phyloP scores from a whole-genome alignment of 257 asterid species.

The Ilex asprella region DNA sequence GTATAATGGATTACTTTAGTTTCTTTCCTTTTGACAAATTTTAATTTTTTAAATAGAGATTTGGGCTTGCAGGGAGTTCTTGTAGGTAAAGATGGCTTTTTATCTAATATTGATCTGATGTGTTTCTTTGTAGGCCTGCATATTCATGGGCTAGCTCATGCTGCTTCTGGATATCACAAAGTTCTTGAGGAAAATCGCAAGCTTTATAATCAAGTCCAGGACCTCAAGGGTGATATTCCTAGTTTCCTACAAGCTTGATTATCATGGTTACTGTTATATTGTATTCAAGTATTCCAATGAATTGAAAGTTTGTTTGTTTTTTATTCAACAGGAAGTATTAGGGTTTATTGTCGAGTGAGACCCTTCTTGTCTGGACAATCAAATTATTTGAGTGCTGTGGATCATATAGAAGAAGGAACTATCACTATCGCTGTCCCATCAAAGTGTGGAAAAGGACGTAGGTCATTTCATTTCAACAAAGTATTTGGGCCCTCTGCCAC shows the following conservation, averaged over 20 bases:
- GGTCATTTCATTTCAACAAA: conserved; percentile 80
- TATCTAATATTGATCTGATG: neutral
- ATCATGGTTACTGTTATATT: neutral
- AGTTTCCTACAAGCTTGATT: neutral
- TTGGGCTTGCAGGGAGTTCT: neutral
- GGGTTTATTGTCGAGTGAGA: conserved; percentile 94
- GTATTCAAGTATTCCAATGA: conserved; percentile 1
- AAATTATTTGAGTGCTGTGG: conserved; percentile 52
- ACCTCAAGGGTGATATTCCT: conserved; percentile 64
- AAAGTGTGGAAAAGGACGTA: conserved; percentile 63
- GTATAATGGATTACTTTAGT: conserved; percentile 6
- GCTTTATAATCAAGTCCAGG: conserved; percentile 98
- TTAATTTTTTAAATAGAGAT: too few relatives aligned
- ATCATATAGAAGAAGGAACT: conserved; percentile 80
- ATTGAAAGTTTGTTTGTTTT: conserved; percentile 5
- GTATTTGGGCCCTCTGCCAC: conserved; percentile 85
- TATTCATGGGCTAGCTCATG: conserved; percentile 82
- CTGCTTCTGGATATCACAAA: conserved; percentile 94
- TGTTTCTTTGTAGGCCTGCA: conserved; percentile 45
- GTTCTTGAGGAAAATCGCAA: conserved; percentile 95
- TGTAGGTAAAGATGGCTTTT: neutral
- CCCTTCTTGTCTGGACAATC: conserved; percentile 73
- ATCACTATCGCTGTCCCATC: conserved; percentile 57
- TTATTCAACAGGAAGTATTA: conserved; percentile 70
- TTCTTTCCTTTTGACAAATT: conserved; percentile 5